These are phyloP conservation scores for Agaricales sp. DNA, from an alignment of 1,284 basidiomycete species.

Conservation along the genomic window DNA sequence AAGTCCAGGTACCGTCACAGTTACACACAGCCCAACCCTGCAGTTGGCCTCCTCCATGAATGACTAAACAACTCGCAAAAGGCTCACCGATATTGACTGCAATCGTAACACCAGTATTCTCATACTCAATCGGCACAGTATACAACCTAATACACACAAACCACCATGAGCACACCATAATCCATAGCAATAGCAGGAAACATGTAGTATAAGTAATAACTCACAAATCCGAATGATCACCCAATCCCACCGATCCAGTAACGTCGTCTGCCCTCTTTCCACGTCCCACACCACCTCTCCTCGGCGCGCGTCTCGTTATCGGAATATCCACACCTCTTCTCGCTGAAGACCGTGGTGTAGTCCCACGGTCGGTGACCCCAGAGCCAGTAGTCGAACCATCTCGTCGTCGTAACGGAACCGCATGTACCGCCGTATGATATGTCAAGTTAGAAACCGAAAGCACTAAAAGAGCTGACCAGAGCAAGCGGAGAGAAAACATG, in stretches of 20 bases:
- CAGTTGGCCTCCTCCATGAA: too few relatives aligned
- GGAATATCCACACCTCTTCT: not conserved
- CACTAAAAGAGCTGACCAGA: not conserved
- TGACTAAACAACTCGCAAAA: too few relatives aligned
- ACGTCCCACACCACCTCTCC: conserved; percentile 5
- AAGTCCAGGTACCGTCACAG: too few relatives aligned
- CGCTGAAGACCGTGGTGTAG: not conserved
- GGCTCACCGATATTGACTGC: not conserved
- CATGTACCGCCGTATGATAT: too few relatives aligned
- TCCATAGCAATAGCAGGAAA: conserved; percentile 1
- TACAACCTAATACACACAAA: conserved; percentile 5
- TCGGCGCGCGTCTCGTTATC: not conserved
- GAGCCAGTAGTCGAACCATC: not conserved
- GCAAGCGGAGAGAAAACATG: not conserved
- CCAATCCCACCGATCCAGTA: conserved; percentile 22
- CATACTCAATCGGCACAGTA: not conserved
- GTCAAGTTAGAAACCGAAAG: conserved; percentile 7
- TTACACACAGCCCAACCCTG: too few relatives aligned
- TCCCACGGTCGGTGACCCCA: not conserved
- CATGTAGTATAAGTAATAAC: too few relatives aligned
- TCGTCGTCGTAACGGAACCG: not conserved
- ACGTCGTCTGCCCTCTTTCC: conserved; percentile 13
- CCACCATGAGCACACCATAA: not conserved
- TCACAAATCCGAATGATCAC: conserved; percentile 39
- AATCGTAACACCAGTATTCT: not conserved